Percentiles rank a stretch among this genome's conserved stretches.
phyloP scores from a whole-genome alignment of 2,329 filamentous ascomycete species.

The Diaporthe aspalathi region DNA sequence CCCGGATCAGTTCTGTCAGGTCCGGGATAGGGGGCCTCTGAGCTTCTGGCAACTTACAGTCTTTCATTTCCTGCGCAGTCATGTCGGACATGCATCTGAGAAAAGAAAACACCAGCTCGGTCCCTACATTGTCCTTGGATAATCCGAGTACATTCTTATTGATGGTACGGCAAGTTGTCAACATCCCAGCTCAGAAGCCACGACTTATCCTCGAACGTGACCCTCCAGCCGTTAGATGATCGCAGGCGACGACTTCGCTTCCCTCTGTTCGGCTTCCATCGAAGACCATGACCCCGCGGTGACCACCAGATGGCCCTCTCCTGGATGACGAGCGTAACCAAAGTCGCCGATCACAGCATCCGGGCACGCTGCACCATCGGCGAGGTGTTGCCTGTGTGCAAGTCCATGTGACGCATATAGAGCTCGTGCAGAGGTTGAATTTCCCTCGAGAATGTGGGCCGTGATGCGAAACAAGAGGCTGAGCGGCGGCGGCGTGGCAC shows the following conservation, averaged over 20 bases:
- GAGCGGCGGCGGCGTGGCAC: not conserved
- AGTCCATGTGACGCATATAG: not conserved
- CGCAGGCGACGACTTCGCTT: not conserved
- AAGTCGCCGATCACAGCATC: not conserved
- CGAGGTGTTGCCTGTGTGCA: not conserved
- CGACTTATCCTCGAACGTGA: not conserved
- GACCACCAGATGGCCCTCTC: not conserved
- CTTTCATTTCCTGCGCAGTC: not conserved
- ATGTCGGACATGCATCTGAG: not conserved
- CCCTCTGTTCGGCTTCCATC: not conserved
- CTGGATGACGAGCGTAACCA: not conserved
- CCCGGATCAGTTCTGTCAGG: not conserved
- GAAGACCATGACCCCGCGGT: not conserved
- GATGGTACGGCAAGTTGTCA: not conserved
- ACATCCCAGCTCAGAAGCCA: not conserved
- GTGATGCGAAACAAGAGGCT: not conserved
- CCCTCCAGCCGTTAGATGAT: not conserved
- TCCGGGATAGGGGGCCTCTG: not conserved
- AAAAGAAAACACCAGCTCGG: not conserved
- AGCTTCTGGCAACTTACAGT: not conserved
- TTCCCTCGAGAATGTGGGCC: not conserved
- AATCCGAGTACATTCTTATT: not conserved
- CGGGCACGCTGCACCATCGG: not conserved
- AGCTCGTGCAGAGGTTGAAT: not conserved
- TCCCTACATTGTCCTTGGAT: not conserved